Evolutionary conservation across 2,329 filamentous ascomycete genomes (phyloP).

Genomic region (Hymenoscyphus fraxineus): DNA sequence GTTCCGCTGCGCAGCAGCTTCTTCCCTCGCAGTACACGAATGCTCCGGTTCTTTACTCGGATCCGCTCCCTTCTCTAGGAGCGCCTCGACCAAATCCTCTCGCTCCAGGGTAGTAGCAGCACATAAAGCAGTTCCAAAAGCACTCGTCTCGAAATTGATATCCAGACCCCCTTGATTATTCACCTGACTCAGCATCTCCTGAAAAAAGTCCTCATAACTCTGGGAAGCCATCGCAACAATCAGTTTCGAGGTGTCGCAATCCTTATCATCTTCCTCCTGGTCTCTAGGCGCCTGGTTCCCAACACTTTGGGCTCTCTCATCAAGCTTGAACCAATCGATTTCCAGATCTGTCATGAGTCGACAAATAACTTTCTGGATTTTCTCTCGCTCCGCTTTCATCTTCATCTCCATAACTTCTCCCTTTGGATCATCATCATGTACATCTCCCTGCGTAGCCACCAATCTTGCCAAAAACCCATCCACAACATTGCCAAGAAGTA

Average conservation of each 20-base stretch:
- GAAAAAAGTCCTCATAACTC: not conserved
- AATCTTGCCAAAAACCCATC: not conserved
- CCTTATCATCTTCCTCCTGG: not conserved
- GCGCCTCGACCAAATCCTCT: not conserved
- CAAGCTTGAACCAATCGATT: not conserved
- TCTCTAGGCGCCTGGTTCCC: not conserved
- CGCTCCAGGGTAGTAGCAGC: not conserved
- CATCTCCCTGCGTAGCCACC: not conserved
- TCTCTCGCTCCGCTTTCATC: not conserved
- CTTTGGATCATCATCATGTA: no score
- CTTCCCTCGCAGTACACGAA: not conserved
- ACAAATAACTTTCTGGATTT: not conserved
- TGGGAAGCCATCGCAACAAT: not conserved
- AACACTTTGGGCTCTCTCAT: not conserved
- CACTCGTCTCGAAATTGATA: not conserved
- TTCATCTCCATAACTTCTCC: not conserved
- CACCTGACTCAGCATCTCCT: not conserved
- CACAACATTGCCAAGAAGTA: not conserved
- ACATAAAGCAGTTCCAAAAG: not conserved
- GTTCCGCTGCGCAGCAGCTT: not conserved
- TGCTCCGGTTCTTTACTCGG: not conserved
- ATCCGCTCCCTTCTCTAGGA: not conserved
- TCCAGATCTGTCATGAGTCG: not conserved
- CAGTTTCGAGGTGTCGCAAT: not conserved
- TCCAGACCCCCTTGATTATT: not conserved